Evolutionary conservation across 169 alveolate genomes (phyloP).

Genomic region (Plasmodium malariae): DNA sequence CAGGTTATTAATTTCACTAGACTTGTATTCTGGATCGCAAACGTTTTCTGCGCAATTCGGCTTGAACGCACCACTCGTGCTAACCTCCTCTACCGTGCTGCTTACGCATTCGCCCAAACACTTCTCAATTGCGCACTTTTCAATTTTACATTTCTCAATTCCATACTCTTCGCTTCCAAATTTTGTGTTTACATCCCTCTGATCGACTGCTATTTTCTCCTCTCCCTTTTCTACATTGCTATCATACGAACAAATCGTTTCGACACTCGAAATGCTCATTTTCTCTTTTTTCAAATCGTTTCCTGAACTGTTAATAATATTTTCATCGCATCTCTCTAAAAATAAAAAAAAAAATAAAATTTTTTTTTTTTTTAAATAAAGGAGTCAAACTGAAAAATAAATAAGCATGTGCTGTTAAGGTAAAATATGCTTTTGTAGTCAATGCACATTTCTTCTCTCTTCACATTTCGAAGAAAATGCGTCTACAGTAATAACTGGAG

Average conservation of each 20-base stretch:
- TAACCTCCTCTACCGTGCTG: too few species aligned
- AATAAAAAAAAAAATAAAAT: background rate
- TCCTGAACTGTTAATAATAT: background rate
- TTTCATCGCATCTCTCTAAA: constrained; percentile 23
- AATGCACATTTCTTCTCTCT: background rate
- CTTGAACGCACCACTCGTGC: too few species aligned
- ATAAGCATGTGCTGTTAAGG: background rate
- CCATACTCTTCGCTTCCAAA: too few species aligned
- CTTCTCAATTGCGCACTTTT: too few species aligned
- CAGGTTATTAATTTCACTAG: too few species aligned
- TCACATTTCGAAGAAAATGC: too few species aligned
- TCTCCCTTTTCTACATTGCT: background rate
- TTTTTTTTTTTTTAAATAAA: too few species aligned
- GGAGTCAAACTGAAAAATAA: background rate
- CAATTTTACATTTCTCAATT: background rate
- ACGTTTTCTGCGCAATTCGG: too few species aligned
- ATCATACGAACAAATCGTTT: constrained; percentile 42
- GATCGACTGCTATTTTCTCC: background rate
- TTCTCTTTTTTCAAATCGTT: background rate
- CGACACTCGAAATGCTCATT: constrained; percentile 48
- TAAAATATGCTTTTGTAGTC: background rate
- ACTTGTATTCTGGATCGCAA: too few species aligned
- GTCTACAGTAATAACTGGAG: too few species aligned
- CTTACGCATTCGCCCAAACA: too few species aligned
- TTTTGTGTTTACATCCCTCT: background rate